Conservation (phyloP, 345 rosid genomes). For the Camelina hispida region DNA sequence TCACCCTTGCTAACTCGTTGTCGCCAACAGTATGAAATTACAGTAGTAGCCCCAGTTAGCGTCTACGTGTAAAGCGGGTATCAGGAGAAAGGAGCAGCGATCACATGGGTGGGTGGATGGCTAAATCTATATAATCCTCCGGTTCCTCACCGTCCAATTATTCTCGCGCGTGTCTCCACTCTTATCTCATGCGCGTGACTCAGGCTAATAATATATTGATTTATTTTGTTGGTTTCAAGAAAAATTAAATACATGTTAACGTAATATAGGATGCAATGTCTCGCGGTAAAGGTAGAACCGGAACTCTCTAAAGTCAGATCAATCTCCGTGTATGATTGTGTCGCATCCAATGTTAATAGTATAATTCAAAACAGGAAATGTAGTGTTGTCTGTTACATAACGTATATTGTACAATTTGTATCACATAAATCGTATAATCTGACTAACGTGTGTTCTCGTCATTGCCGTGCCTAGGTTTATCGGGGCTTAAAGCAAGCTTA, state of each 20-base stretch:
- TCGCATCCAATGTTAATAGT: conserved; percentile 15
- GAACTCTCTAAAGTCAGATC: conserved; percentile 30
- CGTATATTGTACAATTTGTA: background rate
- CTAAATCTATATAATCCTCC: conserved; percentile 20
- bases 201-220: background rate
- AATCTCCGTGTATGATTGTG: conserved; percentile 26
- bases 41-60: background rate
- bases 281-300: conserved; percentile 28
- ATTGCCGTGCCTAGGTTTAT: no score
- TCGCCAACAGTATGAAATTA: background rate
- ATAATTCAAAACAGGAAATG: background rate
- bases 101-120: conserved; percentile 15
- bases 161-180: conserved; percentile 20
- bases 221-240: conserved; percentile 6
- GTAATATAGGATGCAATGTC: conserved; percentile 36
- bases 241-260: conserved; percentile 10
- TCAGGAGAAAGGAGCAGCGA: conserved; percentile 28
- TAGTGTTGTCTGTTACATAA: background rate
- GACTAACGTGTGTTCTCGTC: background rate
- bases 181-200: conserved; percentile 11
- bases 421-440: background rate
- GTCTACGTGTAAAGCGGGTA: conserved; percentile 35
- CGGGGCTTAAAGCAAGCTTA: no score
- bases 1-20: conserved; percentile 1
- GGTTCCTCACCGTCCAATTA: conserved; percentile 20